phyloP scores from a whole-genome alignment of 2,329 filamentous ascomycete genomes.

The Fonsecaea pedrosoi region DNA sequence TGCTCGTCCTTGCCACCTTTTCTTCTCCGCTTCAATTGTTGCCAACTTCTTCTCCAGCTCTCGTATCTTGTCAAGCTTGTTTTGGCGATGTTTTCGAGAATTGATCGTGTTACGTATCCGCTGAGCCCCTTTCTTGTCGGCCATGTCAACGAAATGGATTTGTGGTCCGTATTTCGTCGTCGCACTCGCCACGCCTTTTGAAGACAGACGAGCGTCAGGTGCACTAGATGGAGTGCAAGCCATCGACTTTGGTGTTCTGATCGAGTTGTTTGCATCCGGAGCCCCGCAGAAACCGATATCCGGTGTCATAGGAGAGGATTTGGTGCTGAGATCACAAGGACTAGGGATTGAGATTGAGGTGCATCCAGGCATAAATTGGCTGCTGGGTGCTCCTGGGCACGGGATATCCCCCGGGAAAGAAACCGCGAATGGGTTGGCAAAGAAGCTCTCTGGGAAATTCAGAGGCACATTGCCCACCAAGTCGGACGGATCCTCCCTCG shows the following conservation, averaged over 20 bases:
- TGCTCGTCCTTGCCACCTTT: constrained; percentile 28
- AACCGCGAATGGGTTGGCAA: constrained; percentile 38
- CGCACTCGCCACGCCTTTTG: constrained; percentile 3
- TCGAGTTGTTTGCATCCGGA: neutral
- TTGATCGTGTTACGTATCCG: constrained; percentile 40
- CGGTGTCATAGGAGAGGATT: neutral
- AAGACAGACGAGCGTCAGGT: neutral
- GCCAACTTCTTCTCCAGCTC: constrained; percentile 39
- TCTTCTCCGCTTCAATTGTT: constrained; percentile 32
- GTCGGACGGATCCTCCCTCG: constrained; percentile 7
- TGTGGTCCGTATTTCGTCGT: constrained; percentile 17
- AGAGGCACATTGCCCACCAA: constrained; percentile 6
- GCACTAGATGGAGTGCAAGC: constrained; percentile 2
- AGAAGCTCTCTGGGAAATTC: constrained; percentile 34
- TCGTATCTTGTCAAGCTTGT: constrained; percentile 39
- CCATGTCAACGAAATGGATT: constrained; percentile 40
- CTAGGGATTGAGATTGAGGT: neutral
- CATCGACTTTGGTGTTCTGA: constrained; percentile 5
- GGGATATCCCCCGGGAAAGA: constrained; percentile 37
- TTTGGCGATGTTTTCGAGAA: constrained; percentile 39
- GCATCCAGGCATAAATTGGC: constrained; percentile 1
- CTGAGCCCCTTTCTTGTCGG: constrained; percentile 38
- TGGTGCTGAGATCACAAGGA: neutral
- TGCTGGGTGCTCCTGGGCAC: constrained; percentile 22
- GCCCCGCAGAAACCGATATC: neutral